Evolutionary conservation across 164 flowering plant species (phyloP).

Genomic region (Tinospora cordifolia): DNA sequence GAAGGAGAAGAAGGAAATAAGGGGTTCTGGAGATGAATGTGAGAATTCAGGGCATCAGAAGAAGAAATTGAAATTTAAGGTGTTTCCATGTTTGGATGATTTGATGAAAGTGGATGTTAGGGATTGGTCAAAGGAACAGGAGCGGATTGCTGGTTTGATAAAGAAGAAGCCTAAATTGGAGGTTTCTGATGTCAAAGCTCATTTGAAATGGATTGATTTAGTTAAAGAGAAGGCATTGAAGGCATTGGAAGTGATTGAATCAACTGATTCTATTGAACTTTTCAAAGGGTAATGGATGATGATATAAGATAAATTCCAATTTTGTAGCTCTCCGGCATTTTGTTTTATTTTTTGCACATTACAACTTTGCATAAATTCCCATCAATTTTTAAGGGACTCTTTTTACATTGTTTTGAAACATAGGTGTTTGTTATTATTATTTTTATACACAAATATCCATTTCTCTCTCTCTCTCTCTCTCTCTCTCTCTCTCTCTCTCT

Average conservation of each 20-base stretch:
- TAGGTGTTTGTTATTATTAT: too few species aligned
- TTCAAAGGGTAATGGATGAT: constrained; percentile 9
- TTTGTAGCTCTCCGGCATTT: too few species aligned
- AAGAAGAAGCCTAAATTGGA: constrained; percentile 22
- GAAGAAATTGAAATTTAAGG: neutral
- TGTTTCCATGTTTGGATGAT: constrained; percentile 2
- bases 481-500: too few species aligned
- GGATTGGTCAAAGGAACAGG: neutral
- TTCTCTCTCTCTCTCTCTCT: too few species aligned
- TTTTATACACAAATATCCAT: too few species aligned
- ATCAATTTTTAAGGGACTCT: too few species aligned
- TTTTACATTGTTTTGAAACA: too few species aligned
- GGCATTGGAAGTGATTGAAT: constrained; percentile 11
- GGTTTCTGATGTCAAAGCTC: constrained; percentile 10
- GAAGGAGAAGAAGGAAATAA: constrained; percentile 1
- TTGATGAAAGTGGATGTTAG: neutral
- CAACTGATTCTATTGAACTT: neutral
- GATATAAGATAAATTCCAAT: too few species aligned
- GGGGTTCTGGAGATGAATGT: too few species aligned
- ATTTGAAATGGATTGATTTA: constrained; percentile 12
- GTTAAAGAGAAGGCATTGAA: constrained; percentile 10
- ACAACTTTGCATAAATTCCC: too few species aligned
- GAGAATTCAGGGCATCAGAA: too few species aligned
- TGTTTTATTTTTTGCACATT: too few species aligned
- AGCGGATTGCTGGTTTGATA: constrained; percentile 11